A percentile compares a stretch with the other conserved stretches of the same genome.
These are phyloP conservation scores for Plantago lanceolata DNA, from an alignment of 305 asterid species.

Conservation along the genomic window DNA sequence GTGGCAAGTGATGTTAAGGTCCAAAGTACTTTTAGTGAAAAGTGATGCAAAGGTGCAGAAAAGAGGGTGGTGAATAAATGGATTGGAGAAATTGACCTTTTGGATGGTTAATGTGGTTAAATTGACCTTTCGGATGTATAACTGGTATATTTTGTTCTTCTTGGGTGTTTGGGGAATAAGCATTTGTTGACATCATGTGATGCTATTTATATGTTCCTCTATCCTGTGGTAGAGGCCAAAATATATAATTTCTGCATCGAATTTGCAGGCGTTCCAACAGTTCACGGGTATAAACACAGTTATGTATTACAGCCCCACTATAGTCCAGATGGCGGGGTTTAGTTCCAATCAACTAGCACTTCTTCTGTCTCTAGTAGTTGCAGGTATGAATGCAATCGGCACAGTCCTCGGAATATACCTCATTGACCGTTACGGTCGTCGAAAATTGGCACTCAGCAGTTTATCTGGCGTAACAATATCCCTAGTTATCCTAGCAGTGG, in stretches of 20 bases:
- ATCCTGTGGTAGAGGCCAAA: no score
- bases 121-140: no score
- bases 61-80: no score
- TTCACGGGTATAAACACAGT: slow-evolving; percentile 83
- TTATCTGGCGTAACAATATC: slow-evolving; percentile 66
- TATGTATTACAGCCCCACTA: slow-evolving; percentile 91
- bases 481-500: slow-evolving; percentile 49
- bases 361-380: slow-evolving; percentile 71
- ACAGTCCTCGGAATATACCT: slow-evolving; percentile 78
- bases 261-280: slow-evolving; percentile 88
- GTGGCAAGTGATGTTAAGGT: no score
- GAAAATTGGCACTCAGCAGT: slow-evolving; percentile 69
- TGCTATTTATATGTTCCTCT: no score
- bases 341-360: slow-evolving; percentile 75
- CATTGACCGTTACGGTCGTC: slow-evolving; percentile 73
- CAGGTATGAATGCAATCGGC: slow-evolving; percentile 72
- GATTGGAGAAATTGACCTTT: no score
- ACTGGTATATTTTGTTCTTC: no score
- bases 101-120: no score
- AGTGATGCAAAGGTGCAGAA: no score
- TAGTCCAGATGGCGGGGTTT: slow-evolving; percentile 98
- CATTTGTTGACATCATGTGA: no score
- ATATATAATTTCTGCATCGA: slow-evolving; percentile 2
- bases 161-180: no score
- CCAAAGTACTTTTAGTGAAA: no score